Evolutionary conservation across 257 asterid genomes (phyloP), one percentile per base, ranked within the genome.

Genomic region (Paulownia fortunei): DNA sequence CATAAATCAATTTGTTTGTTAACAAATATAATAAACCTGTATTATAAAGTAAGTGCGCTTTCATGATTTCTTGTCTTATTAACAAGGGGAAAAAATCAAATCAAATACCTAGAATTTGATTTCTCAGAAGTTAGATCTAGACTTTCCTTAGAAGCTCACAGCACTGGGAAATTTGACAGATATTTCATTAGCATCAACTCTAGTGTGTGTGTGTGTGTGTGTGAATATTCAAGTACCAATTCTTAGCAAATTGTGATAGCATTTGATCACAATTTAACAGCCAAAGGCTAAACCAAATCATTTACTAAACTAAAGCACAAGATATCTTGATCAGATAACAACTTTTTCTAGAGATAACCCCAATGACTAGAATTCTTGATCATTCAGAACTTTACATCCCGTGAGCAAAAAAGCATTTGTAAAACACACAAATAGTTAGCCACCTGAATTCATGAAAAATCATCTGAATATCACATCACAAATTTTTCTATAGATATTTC

Each of bases 21-120:
- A 69, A 32, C 72, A 55, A 41, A 55, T 73, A 65, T 30, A 58
- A 80, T 75, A 10, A 37, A 36, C 41, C 62, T 71, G 68, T 52
- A 46, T 76, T 15, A 7, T 54, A 58, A 19, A 55, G 18, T 5
- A 69, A 44, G 16, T 27, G 6, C 7, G 12, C 52, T 60, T 63
- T 56, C 71, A 73, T 73, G 70, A 81, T 76, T 55, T 42, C 37
- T 49, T 69, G 73, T 19, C 27, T 16, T 23, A 37, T 10, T 39
- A 39, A 71, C 52, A 34, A 55, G 16, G 0, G 10, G 16, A n/a
- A n/a, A n/a, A n/a, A 69, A 69, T 32, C 30, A 4, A 27, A 5
- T n/a, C 2, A 0, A 56, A 56, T 5, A 24, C 10, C 34, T 21
- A 56, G 34, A 56, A 21, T 56, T 58, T 23, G 64, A 23, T 58